Evolutionary conservation across 495 filamentous ascomycete genomes (phyloP).

Genomic region (Penicillium maclennaniae): DNA sequence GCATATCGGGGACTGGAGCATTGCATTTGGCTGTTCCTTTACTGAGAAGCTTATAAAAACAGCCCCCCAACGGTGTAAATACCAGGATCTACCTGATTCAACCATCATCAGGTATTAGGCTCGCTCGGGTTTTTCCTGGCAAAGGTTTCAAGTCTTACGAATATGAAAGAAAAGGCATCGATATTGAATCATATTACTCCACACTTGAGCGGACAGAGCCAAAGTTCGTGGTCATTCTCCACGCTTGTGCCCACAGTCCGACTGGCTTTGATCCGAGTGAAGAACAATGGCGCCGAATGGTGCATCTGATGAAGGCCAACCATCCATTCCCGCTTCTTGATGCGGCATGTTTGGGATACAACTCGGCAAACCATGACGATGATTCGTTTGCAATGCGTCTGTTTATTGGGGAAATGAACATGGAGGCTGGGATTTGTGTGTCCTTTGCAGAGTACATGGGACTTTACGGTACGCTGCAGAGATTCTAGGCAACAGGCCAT

Average conservation of each 20-base stretch:
- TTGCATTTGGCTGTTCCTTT: slow-evolving; percentile 77
- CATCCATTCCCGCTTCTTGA: slow-evolving; percentile 43
- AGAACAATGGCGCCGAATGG: slow-evolving; percentile 42
- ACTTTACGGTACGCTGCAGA: slow-evolving; percentile 33
- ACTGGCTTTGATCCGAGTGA: slow-evolving; percentile 40
- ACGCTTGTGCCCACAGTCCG: slow-evolving; percentile 47
- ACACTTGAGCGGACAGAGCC: slow-evolving; percentile 18
- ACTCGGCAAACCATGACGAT: slow-evolving; percentile 35
- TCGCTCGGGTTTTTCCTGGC: slow-evolving; percentile 30
- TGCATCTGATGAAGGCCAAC: slow-evolving; percentile 24
- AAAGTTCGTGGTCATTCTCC: slow-evolving; percentile 36
- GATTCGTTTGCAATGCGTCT: slow-evolving; percentile 43
- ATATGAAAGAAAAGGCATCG: slow-evolving; percentile 12
- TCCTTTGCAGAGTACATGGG: slow-evolving; percentile 49
- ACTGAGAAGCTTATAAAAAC: slow-evolving; percentile 41
- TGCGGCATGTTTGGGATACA: slow-evolving; percentile 43
- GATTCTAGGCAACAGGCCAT: neutral
- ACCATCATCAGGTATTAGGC: slow-evolving; percentile 36
- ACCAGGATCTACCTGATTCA: slow-evolving; percentile 36
- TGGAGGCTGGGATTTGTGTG: slow-evolving; percentile 30
- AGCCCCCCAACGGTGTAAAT: slow-evolving; percentile 28
- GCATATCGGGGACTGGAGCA: slow-evolving; percentile 82
- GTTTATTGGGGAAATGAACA: slow-evolving; percentile 27
- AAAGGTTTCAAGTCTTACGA: slow-evolving; percentile 27
- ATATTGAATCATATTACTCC: slow-evolving; percentile 19